Percentiles rank a stretch among this genome's conserved stretches.
Conservation (phyloP, 768 basidiomycete genomes). For the Boletus subparvulus region DNA sequence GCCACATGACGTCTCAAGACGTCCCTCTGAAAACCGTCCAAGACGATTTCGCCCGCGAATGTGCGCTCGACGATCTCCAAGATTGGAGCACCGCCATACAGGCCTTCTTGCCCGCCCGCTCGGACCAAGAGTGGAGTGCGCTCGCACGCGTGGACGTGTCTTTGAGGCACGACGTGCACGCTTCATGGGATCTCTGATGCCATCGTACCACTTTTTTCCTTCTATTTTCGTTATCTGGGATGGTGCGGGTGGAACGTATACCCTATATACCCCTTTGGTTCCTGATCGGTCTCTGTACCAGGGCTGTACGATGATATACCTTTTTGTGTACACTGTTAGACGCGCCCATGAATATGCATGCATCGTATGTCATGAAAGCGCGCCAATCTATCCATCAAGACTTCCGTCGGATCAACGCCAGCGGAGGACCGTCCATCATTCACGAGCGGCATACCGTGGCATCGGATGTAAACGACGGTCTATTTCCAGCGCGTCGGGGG, state of each 20-base stretch:
- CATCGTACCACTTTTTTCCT: background rate
- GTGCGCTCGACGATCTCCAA: conserved; percentile 32
- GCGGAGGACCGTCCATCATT: no score
- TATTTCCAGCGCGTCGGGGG: no score
- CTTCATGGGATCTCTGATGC: conserved; percentile 26
- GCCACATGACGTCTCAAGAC: background rate
- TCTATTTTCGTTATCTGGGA: background rate
- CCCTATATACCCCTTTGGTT: background rate
- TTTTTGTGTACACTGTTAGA: background rate
- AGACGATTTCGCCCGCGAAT: conserved; percentile 29
- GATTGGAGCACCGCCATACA: conserved; percentile 28
- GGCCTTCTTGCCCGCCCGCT: conserved; percentile 15
- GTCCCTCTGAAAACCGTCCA: conserved; percentile 5
- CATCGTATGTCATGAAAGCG: no score
- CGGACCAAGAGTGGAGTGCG: conserved; percentile 14
- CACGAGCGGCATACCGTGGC: no score
- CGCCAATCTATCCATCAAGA: no score
- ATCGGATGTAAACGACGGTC: no score
- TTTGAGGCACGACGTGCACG: conserved; percentile 14
- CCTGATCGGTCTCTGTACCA: background rate
- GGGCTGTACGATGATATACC: conserved; percentile 2
- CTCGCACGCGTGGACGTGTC: conserved; percentile 20
- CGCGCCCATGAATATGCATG: background rate
- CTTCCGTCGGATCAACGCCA: no score
- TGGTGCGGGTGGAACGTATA: background rate